Percentiles rank a stretch among this genome's conserved stretches.
These are phyloP conservation scores for Smallanthus sonchifolius DNA, from an alignment of 129 eudicot genomes.

Conservation along the genomic window DNA sequence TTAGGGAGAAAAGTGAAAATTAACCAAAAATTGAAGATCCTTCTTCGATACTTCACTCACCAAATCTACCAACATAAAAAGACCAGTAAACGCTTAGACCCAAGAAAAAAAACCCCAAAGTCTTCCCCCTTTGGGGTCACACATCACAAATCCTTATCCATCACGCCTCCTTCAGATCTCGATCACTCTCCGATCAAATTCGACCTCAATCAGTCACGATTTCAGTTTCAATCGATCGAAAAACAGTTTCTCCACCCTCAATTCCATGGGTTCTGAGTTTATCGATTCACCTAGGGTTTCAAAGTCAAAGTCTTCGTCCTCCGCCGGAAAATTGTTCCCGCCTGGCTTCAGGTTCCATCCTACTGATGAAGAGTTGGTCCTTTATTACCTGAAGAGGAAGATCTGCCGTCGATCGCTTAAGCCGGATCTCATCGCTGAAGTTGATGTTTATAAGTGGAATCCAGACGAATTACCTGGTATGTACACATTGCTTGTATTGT, in stretches of 20 bases:
- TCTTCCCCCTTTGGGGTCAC: slow-evolving; percentile 25
- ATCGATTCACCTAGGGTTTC: slow-evolving; percentile 11
- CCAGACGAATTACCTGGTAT: slow-evolving; percentile 86
- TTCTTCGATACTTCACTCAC: slow-evolving; percentile 13
- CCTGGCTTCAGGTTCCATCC: slow-evolving; percentile 87
- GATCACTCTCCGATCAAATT: not conserved
- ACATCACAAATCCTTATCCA: slow-evolving; percentile 14
- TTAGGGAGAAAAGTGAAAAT: not conserved
- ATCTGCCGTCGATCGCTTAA: slow-evolving; percentile 52
- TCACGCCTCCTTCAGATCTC: slow-evolving; percentile 25
- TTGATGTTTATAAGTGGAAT: slow-evolving; percentile 78
- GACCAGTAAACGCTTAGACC: slow-evolving; percentile 6
- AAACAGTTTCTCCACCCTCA: not conserved
- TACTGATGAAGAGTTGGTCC: slow-evolving; percentile 73
- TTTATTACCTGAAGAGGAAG: slow-evolving; percentile 71
- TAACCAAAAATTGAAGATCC: not conserved
- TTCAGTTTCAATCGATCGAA: not conserved
- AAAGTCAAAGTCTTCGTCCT: slow-evolving; percentile 22
- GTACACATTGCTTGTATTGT: not conserved
- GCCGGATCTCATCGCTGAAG: slow-evolving; percentile 57
- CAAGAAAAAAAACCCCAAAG: slow-evolving; percentile 5
- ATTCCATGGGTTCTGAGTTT: slow-evolving; percentile 33
- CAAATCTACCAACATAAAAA: not conserved
- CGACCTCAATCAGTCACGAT: not conserved
- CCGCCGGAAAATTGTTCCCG: slow-evolving; percentile 36